Percentiles rank a stretch among this genome's conserved stretches.
Evolutionary conservation across 495 filamentous ascomycete genomes (phyloP).

Genomic region (Trichoderma parareesei): DNA sequence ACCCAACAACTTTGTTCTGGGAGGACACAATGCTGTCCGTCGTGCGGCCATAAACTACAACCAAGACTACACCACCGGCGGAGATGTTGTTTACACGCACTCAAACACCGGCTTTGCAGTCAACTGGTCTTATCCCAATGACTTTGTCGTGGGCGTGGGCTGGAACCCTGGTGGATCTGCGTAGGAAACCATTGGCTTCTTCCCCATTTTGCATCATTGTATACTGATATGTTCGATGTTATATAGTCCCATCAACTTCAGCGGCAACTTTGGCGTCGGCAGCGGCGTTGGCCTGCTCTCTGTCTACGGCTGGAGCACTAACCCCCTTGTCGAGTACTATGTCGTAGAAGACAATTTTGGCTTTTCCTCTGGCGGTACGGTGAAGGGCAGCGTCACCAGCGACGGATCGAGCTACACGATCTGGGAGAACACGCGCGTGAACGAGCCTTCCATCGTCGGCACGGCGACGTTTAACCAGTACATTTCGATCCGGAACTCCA

Average conservation of each 20-base stretch:
- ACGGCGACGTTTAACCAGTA: constrained; percentile 48
- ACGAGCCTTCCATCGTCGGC: constrained; percentile 49
- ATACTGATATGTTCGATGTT: not conserved
- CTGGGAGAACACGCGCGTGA: constrained; percentile 46
- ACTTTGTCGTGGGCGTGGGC: not conserved
- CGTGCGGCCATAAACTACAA: not conserved
- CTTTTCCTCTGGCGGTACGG: constrained; percentile 33
- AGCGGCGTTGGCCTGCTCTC: constrained; percentile 18
- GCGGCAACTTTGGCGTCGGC: constrained; percentile 4
- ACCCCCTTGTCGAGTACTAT: constrained; percentile 56
- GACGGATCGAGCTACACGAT: constrained; percentile 60
- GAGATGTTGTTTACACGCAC: not conserved
- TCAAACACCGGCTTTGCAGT: not conserved
- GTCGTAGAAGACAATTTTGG: constrained; percentile 46
- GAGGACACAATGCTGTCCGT: not conserved
- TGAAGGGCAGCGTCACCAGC: constrained; percentile 41
- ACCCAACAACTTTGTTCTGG: not conserved
- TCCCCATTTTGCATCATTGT: not conserved
- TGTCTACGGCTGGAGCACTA: constrained; percentile 52
- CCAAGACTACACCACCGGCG: not conserved
- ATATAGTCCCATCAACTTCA: not conserved
- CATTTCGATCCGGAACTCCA: constrained; percentile 42
- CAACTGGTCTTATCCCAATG: not conserved
- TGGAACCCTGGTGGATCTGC: not conserved
- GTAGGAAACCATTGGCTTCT: not conserved